phyloP scores from a whole-genome alignment of 805 yeast species.

The Trichomonascus vanleenenianus region DNA sequence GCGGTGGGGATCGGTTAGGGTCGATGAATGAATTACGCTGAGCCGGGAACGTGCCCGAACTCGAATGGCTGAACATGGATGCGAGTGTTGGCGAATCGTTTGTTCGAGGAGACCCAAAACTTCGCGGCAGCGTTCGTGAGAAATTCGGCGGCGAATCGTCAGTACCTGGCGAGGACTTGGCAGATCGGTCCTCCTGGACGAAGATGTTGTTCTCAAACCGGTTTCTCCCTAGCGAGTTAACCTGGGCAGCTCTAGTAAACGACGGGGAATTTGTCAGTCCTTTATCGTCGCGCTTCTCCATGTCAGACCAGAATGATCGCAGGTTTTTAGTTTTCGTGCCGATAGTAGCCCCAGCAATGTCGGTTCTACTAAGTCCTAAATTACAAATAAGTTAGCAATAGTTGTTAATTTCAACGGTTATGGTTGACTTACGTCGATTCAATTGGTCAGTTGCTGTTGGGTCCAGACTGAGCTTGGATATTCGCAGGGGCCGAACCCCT shows the following conservation, averaged over 20 bases:
- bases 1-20: neutral
- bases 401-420: neutral
- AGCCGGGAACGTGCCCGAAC: neutral
- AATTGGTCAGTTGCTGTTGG: neutral
- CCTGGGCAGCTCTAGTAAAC: conserved; percentile 4
- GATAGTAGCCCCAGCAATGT: conserved; percentile 1
- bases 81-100: neutral
- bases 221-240: neutral
- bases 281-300: conserved; percentile 12
- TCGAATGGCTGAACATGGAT: neutral
- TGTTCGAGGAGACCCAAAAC: neutral
- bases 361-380: neutral
- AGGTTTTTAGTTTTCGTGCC: conserved; percentile 14
- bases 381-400: neutral
- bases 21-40: neutral
- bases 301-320: conserved; percentile 19
- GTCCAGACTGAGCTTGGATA: neutral
- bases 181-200: conserved; percentile 6
- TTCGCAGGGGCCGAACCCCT: conserved; percentile 1
- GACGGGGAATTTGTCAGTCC: conserved; percentile 2
- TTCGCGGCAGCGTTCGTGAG: too few species aligned
- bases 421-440: neutral
- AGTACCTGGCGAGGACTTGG: neutral
- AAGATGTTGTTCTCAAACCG: conserved; percentile 7
- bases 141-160: too few species aligned